These are phyloP conservation scores for Pyricularia pennisetigena DNA, from an alignment of 2,329 filamentous ascomycete genomes.

Conservation along the genomic window DNA sequence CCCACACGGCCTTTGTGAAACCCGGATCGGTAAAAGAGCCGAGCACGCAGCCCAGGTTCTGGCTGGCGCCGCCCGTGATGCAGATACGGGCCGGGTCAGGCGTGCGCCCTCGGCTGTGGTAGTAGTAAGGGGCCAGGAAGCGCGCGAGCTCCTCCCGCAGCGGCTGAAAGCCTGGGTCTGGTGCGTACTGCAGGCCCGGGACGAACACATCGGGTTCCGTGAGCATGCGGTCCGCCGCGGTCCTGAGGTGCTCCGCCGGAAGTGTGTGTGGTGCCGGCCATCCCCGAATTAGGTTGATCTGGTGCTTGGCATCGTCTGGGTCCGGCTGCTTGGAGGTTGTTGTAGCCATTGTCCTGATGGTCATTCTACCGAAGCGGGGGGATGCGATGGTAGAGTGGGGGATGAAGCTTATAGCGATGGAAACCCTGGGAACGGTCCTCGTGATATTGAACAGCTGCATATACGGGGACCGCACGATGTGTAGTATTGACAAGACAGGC, in stretches of 20 bases:
- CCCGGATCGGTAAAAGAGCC: constrained; percentile 72
- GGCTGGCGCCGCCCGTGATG: constrained; percentile 77
- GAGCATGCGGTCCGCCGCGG: constrained; percentile 51
- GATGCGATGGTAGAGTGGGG: neutral
- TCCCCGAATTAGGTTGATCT: constrained; percentile 57
- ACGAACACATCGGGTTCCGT: constrained; percentile 46
- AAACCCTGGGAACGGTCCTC: neutral
- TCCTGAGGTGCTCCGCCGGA: constrained; percentile 51
- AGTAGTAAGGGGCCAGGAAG: constrained; percentile 61
- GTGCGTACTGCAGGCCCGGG: constrained; percentile 67
- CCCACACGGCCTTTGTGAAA: constrained; percentile 68
- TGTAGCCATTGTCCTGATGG: neutral
- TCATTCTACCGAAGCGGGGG: neutral
- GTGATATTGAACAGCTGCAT: neutral
- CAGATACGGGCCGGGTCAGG: constrained; percentile 53
- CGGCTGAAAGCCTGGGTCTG: constrained; percentile 64
- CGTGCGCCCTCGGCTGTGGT: constrained; percentile 10
- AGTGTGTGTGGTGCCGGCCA: constrained; percentile 58
- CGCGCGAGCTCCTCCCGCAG: constrained; percentile 56
- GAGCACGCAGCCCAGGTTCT: constrained; percentile 69
- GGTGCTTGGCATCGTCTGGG: constrained; percentile 18
- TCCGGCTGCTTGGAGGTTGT: neutral
- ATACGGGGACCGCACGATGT: neutral
- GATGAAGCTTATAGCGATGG: neutral
- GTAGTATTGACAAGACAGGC: neutral